phyloP scores from a whole-genome alignment of 768 basidiomycete genomes.

The Lactarius vividus region DNA sequence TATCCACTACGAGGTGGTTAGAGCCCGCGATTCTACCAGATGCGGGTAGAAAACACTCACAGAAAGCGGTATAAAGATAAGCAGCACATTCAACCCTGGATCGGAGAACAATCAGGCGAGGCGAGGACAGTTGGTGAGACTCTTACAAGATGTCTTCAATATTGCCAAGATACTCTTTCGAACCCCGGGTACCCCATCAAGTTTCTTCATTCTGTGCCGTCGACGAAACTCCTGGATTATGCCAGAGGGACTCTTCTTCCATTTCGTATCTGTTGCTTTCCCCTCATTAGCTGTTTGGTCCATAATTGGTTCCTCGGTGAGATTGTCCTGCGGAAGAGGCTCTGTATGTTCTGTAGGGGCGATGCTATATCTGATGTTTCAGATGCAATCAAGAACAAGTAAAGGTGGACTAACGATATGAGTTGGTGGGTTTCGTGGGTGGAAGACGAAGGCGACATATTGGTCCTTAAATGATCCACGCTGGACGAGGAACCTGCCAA shows the following conservation, averaged over 20 bases:
- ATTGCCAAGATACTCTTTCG: slow-evolving; percentile 52
- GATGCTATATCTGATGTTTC: neutral
- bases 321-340: neutral
- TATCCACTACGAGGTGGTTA: slow-evolving; percentile 56
- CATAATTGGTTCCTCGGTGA: neutral
- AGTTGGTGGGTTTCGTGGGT: slow-evolving; percentile 4
- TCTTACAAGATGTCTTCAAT: slow-evolving; percentile 55
- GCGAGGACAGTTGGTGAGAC: neutral
- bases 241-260: neutral
- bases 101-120: neutral
- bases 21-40: slow-evolving; percentile 7
- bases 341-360: neutral
- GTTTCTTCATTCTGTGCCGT: slow-evolving; percentile 24
- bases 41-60: slow-evolving; percentile 37
- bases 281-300: no score
- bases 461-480: neutral
- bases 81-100: slow-evolving; percentile 66
- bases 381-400: neutral
- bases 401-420: slow-evolving; percentile 7
- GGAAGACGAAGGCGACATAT: neutral
- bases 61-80: slow-evolving; percentile 70
- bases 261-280: neutral
- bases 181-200: slow-evolving; percentile 47
- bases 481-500: slow-evolving; percentile 19
- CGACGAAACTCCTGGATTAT: neutral